Evolutionary conservation across 2,329 filamentous ascomycete genomes (phyloP).

Genomic region (Tolypocladium paradoxum): DNA sequence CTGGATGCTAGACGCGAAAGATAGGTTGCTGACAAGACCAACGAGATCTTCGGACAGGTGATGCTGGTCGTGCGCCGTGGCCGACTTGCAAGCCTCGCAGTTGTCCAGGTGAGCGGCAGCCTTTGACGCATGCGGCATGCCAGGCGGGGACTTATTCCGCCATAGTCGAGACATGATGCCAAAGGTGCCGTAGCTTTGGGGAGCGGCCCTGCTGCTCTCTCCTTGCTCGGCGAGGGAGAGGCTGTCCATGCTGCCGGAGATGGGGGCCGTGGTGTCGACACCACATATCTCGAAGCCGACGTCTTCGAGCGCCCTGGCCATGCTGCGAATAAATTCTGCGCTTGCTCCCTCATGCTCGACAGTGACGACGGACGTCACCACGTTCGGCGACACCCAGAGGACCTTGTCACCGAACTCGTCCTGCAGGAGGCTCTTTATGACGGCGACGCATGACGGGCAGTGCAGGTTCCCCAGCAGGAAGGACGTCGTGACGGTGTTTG

Average conservation of each 20-base stretch:
- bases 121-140: slow-evolving; percentile 11
- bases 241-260: slow-evolving; percentile 16
- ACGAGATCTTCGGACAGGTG: slow-evolving; percentile 2
- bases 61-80: slow-evolving; percentile 6
- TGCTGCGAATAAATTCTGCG: slow-evolving; percentile 30
- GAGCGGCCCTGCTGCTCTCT: slow-evolving; percentile 11
- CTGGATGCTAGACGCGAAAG: slow-evolving; percentile 3
- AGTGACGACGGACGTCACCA: slow-evolving; percentile 60
- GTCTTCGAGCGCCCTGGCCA: slow-evolving; percentile 38
- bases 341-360: slow-evolving; percentile 39
- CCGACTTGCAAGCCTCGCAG: slow-evolving; percentile 23
- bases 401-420: slow-evolving; percentile 33
- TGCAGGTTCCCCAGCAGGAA: slow-evolving; percentile 66
- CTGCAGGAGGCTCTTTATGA: slow-evolving; percentile 49
- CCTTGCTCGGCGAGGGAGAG: slow-evolving; percentile 11
- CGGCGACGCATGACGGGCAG: slow-evolving; percentile 62
- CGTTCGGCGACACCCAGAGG: slow-evolving; percentile 55
- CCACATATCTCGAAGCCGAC: slow-evolving; percentile 49
- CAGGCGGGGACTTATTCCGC: slow-evolving; percentile 13
- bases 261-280: slow-evolving; percentile 26
- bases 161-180: slow-evolving; percentile 22
- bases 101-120: slow-evolving; percentile 25
- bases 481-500: slow-evolving; percentile 38
- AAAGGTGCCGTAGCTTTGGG: slow-evolving; percentile 9
- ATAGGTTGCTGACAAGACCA: background rate